These are phyloP conservation scores for Gracilariopsis chorda DNA, from an alignment of 23 red algal genomes.

Conservation along the genomic window DNA sequence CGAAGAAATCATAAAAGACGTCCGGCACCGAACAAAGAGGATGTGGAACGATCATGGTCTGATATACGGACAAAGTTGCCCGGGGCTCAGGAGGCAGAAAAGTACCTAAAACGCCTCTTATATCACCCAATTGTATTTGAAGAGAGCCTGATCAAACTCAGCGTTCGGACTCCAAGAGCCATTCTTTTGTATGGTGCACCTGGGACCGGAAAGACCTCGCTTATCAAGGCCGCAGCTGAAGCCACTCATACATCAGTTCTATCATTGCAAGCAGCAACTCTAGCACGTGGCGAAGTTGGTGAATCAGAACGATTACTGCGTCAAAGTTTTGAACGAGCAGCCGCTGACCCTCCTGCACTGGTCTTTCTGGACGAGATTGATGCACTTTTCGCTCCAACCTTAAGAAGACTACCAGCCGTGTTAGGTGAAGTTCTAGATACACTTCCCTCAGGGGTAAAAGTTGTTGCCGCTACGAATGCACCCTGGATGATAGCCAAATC, in stretches of 20 bases:
- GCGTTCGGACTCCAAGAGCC: slow-evolving; percentile 72
- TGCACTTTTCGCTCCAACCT: slow-evolving; percentile 62
- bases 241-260: slow-evolving; percentile 71
- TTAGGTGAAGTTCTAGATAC: slow-evolving; percentile 79
- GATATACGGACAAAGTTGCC: background rate
- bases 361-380: slow-evolving; percentile 99
- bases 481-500: slow-evolving; percentile 78
- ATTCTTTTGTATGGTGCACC: slow-evolving; percentile 92
- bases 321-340: slow-evolving; percentile 76
- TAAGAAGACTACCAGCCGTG: slow-evolving; percentile 72
- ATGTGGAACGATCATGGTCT: background rate
- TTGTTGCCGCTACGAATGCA: slow-evolving; percentile 91
- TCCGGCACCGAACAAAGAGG: background rate
- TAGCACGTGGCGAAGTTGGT: slow-evolving; percentile 92
- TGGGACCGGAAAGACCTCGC: slow-evolving; percentile 95
- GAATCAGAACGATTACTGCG: slow-evolving; percentile 83
- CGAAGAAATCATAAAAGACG: background rate
- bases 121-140: background rate
- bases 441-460: slow-evolving; percentile 79
- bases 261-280: slow-evolving; percentile 66
- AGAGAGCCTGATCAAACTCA: slow-evolving; percentile 12
- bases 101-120: background rate
- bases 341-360: slow-evolving; percentile 55
- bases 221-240: slow-evolving; percentile 72
- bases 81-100: background rate